phyloP scores from a whole-genome alignment of 345 rosid genomes.

The Odontarrhena argentea region DNA sequence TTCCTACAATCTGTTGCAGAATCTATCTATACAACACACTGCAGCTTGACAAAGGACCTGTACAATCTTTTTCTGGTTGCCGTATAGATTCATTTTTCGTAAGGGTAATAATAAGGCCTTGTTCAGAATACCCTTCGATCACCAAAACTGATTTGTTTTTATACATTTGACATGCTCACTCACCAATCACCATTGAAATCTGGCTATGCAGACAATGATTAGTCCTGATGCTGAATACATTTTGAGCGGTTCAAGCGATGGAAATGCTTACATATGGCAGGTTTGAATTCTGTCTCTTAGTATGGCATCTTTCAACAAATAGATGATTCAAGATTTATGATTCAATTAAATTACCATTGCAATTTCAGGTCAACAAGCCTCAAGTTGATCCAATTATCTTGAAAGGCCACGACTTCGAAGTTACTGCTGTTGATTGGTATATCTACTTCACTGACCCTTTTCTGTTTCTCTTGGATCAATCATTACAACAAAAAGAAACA shows the following conservation, averaged over 20 bases:
- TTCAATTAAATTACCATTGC: too few relatives aligned
- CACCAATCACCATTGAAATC: neutral
- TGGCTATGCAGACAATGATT: constrained; percentile 68
- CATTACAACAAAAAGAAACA: neutral
- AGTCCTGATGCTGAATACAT: constrained; percentile 82
- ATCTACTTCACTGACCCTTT: neutral
- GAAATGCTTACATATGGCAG: constrained; percentile 89
- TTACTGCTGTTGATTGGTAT: constrained; percentile 93
- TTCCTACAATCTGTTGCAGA: constrained; percentile 43
- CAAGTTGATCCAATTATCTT: constrained; percentile 58
- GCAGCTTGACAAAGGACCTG: constrained; percentile 84
- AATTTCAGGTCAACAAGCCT: constrained; percentile 71
- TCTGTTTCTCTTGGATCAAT: neutral
- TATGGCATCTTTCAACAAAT: constrained; percentile 17
- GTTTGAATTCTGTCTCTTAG: constrained; percentile 43
- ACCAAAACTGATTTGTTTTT: neutral
- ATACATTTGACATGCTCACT: neutral
- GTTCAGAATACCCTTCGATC: neutral
- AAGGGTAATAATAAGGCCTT: constrained; percentile 56
- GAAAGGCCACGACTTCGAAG: constrained; percentile 78
- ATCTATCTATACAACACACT: constrained; percentile 75
- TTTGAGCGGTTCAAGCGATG: constrained; percentile 90
- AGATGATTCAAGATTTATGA: constrained; percentile 4
- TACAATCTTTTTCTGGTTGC: constrained; percentile 67
- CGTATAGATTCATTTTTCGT: constrained; percentile 81